phyloP scores from a whole-genome alignment of 257 asterid genomes.

The Jasminum sambac region DNA sequence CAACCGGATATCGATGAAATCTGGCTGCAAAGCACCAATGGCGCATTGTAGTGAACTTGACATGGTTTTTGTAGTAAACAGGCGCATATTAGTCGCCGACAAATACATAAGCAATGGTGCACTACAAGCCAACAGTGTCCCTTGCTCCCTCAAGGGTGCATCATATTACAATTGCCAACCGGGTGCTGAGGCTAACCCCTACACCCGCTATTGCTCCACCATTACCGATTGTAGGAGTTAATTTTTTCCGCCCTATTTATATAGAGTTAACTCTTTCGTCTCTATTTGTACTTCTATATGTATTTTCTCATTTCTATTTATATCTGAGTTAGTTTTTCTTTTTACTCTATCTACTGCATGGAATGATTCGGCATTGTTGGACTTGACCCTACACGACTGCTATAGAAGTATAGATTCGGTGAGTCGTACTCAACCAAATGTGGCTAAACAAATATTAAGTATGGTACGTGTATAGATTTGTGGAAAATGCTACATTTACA shows the following conservation, averaged over 20 bases:
- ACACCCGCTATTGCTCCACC: conserved; percentile 67
- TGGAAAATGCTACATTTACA: no score
- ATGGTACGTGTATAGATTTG: no score
- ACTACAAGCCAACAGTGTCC: conserved; percentile 68
- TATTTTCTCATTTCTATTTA: no score
- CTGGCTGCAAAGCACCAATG: conserved; percentile 47
- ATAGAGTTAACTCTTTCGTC: conserved; percentile 28
- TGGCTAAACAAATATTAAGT: no score
- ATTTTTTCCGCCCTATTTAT: not conserved
- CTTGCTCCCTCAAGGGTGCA: conserved; percentile 77
- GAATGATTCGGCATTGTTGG: conserved; percentile 18
- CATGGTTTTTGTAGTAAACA: conserved; percentile 55
- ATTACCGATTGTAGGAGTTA: conserved; percentile 81
- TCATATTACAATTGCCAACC: conserved; percentile 89
- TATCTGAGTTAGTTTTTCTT: no score
- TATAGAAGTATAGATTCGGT: no score
- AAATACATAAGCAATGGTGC: conserved; percentile 87
- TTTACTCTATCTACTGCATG: not conserved
- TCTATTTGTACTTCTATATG: not conserved
- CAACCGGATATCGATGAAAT: conserved; percentile 36
- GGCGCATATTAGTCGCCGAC: conserved; percentile 68
- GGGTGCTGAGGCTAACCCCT: conserved; percentile 83
- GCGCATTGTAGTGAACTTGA: conserved; percentile 63
- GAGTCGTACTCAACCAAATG: no score
- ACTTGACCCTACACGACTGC: not conserved